Evolutionary conservation across 352 stramenopile species (phyloP).

Genomic region (Phytophthora rubi): DNA sequence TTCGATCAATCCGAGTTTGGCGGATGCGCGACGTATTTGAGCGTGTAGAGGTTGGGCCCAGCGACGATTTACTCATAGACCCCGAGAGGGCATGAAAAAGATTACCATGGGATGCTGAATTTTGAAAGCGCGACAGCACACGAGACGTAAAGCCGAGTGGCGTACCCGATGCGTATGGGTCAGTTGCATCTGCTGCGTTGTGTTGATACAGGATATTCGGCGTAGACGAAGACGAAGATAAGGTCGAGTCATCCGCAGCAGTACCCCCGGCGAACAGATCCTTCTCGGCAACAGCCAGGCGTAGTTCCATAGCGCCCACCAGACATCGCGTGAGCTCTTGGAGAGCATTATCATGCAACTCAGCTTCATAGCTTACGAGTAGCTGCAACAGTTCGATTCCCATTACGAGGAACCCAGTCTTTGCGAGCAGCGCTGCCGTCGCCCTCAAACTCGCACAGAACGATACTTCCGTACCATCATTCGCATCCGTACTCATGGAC

Average conservation of each 20-base stretch:
- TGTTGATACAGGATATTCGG: constrained; percentile 35
- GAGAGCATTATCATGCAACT: constrained; percentile 47
- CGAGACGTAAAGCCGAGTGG: constrained; percentile 68
- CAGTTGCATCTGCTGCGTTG: constrained; percentile 8
- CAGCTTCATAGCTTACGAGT: constrained; percentile 64
- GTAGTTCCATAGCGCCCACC: constrained; percentile 56
- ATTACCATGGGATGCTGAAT: constrained; percentile 51
- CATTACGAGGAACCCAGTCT: constrained; percentile 76
- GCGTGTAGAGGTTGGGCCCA: constrained; percentile 8
- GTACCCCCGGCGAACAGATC: constrained; percentile 44
- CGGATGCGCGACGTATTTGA: constrained; percentile 17
- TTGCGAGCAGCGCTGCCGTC: constrained; percentile 53
- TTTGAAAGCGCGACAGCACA: constrained; percentile 77
- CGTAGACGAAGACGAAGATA: constrained; percentile 33
- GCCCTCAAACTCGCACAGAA: constrained; percentile 35
- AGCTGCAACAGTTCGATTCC: constrained; percentile 75
- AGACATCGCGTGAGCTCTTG: constrained; percentile 74
- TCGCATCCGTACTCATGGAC: constrained; percentile 6
- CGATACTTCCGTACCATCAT: constrained; percentile 16
- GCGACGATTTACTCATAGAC: constrained; percentile 35
- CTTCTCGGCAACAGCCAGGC: constrained; percentile 61
- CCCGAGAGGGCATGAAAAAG: constrained; percentile 66
- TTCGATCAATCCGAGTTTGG: constrained; percentile 38
- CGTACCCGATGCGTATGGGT: constrained; percentile 26
- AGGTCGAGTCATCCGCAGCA: constrained; percentile 29